Conservation (phyloP, 305 asterid genomes). For the Solanum hybrid region DNA sequence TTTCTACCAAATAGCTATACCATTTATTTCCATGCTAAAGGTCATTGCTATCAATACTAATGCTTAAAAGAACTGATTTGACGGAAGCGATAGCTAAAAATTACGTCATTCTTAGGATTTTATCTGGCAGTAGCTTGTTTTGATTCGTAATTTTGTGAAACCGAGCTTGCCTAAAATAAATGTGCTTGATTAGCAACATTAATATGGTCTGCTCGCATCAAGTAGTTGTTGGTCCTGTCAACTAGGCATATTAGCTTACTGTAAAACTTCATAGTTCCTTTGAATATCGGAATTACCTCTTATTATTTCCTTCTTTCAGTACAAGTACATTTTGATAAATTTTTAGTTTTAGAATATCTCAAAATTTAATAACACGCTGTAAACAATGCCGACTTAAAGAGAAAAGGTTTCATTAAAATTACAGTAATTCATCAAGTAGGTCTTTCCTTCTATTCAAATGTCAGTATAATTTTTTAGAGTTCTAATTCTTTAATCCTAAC, state of each 20-base stretch:
- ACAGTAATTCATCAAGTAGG: neutral
- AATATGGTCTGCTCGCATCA: neutral
- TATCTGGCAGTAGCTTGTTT: neutral
- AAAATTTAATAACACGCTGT: neutral
- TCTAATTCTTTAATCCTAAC: neutral
- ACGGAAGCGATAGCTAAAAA: neutral
- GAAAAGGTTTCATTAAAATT: neutral
- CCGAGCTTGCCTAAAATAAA: neutral
- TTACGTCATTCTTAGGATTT: neutral
- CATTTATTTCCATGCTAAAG: neutral
- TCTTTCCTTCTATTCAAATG: neutral
- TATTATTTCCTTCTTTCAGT: neutral
- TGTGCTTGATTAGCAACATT: neutral
- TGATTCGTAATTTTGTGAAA: neutral
- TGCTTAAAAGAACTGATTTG: neutral
- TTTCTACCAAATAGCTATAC: neutral
- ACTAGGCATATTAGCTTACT: neutral
- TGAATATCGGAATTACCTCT: neutral
- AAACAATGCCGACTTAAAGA: neutral
- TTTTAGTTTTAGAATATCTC: neutral
- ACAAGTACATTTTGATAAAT: neutral
- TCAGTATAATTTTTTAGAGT: neutral
- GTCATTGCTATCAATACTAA: neutral
- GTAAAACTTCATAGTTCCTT: neutral
- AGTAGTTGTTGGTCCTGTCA: neutral